Percentiles rank a stretch among this genome's conserved stretches.
phyloP scores from a whole-genome alignment of 352 stramenopile genomes.

The Globisporangium solare region DNA sequence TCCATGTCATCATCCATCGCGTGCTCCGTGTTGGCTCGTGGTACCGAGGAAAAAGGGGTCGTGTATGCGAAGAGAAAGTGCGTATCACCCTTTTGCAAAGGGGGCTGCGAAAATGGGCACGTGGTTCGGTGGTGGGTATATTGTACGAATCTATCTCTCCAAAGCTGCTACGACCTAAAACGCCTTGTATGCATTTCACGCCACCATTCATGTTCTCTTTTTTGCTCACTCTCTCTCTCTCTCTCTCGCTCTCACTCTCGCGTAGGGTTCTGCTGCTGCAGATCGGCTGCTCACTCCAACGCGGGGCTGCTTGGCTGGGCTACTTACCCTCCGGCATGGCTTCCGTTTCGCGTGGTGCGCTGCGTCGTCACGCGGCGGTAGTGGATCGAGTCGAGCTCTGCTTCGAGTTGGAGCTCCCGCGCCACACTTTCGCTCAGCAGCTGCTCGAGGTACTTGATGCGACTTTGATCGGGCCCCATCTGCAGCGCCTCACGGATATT shows the following conservation, averaged over 20 bases:
- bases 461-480: conserved; percentile 72
- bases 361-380: conserved; percentile 34
- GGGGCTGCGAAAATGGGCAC: background rate
- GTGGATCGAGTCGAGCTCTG: conserved; percentile 67
- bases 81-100: conserved; percentile 1
- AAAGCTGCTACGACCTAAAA: conserved; percentile 8
- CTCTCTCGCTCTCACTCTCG: background rate
- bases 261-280: background rate
- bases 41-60: background rate
- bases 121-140: conserved; percentile 6
- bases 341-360: conserved; percentile 12
- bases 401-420: conserved; percentile 78
- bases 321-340: conserved; percentile 13
- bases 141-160: conserved; percentile 17
- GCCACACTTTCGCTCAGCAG: conserved; percentile 78
- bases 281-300: conserved; percentile 7
- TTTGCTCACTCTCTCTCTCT: too few relatives aligned
- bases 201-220: background rate
- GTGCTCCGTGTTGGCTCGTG: background rate
- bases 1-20: conserved; percentile 25
- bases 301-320: background rate
- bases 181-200: conserved; percentile 1
- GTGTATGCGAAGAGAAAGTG: background rate
- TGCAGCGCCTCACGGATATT: conserved; percentile 76
- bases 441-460: conserved; percentile 87